A percentile compares a stretch with the other conserved stretches of the same genome.
Conservation (phyloP, 345 rosid genomes). For the Eucalyptus globulus region DNA sequence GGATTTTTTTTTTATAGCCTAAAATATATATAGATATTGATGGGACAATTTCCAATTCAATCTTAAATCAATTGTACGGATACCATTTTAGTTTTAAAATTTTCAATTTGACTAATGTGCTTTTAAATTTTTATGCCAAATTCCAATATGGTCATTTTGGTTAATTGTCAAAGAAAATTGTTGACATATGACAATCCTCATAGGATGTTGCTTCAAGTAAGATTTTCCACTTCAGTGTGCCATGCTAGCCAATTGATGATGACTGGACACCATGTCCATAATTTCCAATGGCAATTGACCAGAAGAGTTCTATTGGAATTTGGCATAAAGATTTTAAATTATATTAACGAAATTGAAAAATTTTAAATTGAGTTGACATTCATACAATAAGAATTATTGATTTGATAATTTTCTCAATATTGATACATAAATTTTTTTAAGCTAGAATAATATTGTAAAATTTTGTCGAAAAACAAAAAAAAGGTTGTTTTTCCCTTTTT, state of each 20-base stretch:
- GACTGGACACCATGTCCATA: not conserved
- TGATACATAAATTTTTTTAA: not conserved
- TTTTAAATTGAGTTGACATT: not conserved
- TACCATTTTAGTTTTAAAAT: too few species aligned
- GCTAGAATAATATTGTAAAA: not conserved
- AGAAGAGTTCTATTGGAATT: not conserved
- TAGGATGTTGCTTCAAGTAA: not conserved
- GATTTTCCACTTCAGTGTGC: not conserved
- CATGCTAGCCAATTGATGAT: not conserved
- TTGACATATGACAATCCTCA: not conserved
- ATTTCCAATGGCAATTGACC: not conserved
- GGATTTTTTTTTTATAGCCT: too few species aligned
- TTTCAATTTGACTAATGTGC: too few species aligned
- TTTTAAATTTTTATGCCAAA: too few species aligned
- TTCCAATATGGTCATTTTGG: too few species aligned
- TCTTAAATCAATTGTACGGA: too few species aligned
- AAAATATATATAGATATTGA: too few species aligned
- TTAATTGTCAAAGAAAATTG: too few species aligned
- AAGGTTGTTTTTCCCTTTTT: not conserved
- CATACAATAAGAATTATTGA: not conserved
- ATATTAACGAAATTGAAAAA: rapidly evolving
- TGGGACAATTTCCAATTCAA: too few species aligned
- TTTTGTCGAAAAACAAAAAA: not conserved
- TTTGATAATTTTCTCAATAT: not conserved
- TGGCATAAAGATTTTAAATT: not conserved